These are phyloP conservation scores for Tetracentron sinense DNA, from an alignment of 164 flowering plant species.

Conservation along the genomic window DNA sequence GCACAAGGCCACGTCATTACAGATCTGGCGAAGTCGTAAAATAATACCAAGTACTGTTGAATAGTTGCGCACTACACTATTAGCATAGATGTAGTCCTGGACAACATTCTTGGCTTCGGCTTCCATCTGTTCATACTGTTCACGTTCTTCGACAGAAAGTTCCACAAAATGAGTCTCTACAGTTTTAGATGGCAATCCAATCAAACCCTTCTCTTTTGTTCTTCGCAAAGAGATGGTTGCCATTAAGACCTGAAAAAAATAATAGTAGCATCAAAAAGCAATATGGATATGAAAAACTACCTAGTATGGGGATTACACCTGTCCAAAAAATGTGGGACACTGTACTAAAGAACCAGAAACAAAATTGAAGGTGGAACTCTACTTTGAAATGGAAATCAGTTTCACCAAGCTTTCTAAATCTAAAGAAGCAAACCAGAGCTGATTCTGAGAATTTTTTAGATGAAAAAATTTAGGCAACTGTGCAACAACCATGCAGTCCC, in stretches of 20 bases:
- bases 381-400: too few species aligned
- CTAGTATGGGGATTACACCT: neutral
- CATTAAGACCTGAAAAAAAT: slow-evolving; percentile 61
- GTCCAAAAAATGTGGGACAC: neutral
- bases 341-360: too few species aligned
- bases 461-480: too few species aligned
- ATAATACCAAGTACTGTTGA: slow-evolving; percentile 64
- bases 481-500: too few species aligned
- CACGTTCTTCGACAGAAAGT: slow-evolving; percentile 69
- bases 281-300: neutral
- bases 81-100: slow-evolving; percentile 33
- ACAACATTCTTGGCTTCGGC: slow-evolving; percentile 51
- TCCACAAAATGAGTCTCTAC: slow-evolving; percentile 65
- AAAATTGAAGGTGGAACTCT: too few species aligned
- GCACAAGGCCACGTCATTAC: slow-evolving; percentile 58
- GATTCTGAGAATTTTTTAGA: too few species aligned
- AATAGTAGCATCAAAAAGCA: neutral
- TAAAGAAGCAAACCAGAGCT: too few species aligned
- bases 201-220: slow-evolving; percentile 58
- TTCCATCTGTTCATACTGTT: slow-evolving; percentile 74
- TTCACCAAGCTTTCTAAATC: too few species aligned
- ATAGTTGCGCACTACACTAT: slow-evolving; percentile 50
- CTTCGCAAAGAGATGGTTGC: slow-evolving; percentile 78
- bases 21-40: slow-evolving; percentile 82
- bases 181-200: slow-evolving; percentile 68